Evolutionary conservation across 139 green algal genomes (phyloP).

Genomic region (Asterochloris sp.): DNA sequence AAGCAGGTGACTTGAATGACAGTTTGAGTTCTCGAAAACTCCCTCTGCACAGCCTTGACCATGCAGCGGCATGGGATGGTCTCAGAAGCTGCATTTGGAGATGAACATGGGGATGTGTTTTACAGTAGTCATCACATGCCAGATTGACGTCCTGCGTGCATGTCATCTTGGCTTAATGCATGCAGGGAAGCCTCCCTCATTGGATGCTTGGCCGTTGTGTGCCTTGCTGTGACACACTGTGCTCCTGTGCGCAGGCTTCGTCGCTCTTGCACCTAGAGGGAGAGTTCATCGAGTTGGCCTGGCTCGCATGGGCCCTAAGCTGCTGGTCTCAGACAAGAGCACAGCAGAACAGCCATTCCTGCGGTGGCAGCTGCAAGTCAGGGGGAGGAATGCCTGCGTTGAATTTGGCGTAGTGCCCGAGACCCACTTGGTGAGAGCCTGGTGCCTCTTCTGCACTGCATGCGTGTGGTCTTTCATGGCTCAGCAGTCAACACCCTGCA

Average conservation of each 20-base stretch:
- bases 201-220: too few relatives aligned
- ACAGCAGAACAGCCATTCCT: background rate
- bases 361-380: background rate
- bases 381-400: background rate
- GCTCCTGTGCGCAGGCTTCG: background rate
- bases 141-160: too few relatives aligned
- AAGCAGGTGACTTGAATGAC: background rate
- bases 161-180: background rate
- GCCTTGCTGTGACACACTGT: background rate
- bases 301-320: background rate
- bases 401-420: slow-evolving; percentile 5
- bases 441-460: background rate
- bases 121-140: background rate
- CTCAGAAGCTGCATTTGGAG: background rate
- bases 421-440: background rate
- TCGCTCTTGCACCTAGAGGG: too few relatives aligned
- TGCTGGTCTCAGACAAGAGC: background rate
- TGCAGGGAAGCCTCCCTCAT: background rate
- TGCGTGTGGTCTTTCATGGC: background rate
- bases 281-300: too few relatives aligned
- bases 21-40: background rate
- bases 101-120: background rate
- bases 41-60: background rate
- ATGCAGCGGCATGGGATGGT: too few relatives aligned
- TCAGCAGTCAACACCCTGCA: background rate